These are phyloP conservation scores for Gossypioides kirkii DNA, from an alignment of 345 rosid species.

Conservation along the genomic window DNA sequence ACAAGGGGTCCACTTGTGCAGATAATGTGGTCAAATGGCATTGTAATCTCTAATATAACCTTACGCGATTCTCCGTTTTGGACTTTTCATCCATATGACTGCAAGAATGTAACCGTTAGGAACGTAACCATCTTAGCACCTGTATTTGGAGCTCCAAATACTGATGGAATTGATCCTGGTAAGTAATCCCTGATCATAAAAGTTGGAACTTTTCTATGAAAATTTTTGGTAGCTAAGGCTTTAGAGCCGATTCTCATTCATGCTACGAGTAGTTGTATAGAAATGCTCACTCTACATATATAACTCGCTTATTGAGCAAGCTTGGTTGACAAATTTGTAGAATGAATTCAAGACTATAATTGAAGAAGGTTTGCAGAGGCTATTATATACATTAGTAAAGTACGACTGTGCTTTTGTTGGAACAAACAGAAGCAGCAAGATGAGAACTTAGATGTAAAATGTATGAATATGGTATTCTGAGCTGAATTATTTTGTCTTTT, in stretches of 20 bases:
- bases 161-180: constrained; percentile 98
- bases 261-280: background rate
- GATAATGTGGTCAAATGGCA: constrained; percentile 92
- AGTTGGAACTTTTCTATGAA: background rate
- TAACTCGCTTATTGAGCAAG: background rate
- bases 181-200: constrained; percentile 12
- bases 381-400: background rate
- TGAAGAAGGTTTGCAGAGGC: background rate
- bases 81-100: constrained; percentile 97
- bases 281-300: background rate
- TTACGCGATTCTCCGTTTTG: constrained; percentile 93
- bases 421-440: background rate
- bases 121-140: constrained; percentile 87
- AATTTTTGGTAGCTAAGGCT: background rate
- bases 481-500: background rate
- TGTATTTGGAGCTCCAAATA: constrained; percentile 75
- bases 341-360: background rate
- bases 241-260: background rate
- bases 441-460: background rate
- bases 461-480: background rate
- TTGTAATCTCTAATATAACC: constrained; percentile 69
- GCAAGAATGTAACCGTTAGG: constrained; percentile 76
- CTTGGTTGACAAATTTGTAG: background rate
- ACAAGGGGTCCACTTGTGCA: constrained; percentile 96
- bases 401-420: background rate